These are phyloP conservation scores for Pseudonitzschia multiseries DNA, from an alignment of 108 stramenopile species.

Conservation along the genomic window DNA sequence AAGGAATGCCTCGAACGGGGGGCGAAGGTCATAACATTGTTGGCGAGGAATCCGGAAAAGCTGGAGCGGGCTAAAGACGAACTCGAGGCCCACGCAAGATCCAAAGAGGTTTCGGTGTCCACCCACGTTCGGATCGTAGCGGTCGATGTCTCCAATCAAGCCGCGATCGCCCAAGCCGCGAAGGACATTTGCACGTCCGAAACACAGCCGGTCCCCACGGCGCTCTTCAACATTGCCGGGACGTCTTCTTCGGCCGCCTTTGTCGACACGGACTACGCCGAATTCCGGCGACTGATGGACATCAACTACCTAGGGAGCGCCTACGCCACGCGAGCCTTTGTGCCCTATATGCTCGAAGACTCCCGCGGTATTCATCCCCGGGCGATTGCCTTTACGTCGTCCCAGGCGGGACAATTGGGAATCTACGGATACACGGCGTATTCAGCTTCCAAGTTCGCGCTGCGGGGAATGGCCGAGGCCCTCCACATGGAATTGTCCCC, in stretches of 20 bases:
- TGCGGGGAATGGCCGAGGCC: constrained; percentile 81
- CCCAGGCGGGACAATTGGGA: constrained; percentile 77
- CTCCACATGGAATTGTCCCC: constrained; percentile 70
- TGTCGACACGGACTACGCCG: constrained; percentile 22
- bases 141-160: constrained; percentile 61
- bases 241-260: constrained; percentile 62
- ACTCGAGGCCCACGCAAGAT: constrained; percentile 21
- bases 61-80: constrained; percentile 62
- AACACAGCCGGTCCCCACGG: constrained; percentile 26
- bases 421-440: constrained; percentile 87
- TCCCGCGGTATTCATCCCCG: not conserved
- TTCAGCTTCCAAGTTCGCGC: constrained; percentile 81
- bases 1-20: constrained; percentile 44
- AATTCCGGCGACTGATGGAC: constrained; percentile 50
- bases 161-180: constrained; percentile 42
- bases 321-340: constrained; percentile 68
- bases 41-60: constrained; percentile 65
- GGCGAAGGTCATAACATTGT: constrained; percentile 64
- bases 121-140: constrained; percentile 44
- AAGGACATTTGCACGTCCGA: constrained; percentile 26
- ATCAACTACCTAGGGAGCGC: constrained; percentile 64
- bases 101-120: not conserved
- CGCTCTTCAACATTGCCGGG: constrained; percentile 81
- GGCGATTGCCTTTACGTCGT: constrained; percentile 68
- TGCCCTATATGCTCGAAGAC: constrained; percentile 67